Evolutionary conservation across 768 basidiomycete genomes (phyloP), one percentile per base, ranked within the genome.

Genomic region (Lactifluus hygrophoroides): DNA sequence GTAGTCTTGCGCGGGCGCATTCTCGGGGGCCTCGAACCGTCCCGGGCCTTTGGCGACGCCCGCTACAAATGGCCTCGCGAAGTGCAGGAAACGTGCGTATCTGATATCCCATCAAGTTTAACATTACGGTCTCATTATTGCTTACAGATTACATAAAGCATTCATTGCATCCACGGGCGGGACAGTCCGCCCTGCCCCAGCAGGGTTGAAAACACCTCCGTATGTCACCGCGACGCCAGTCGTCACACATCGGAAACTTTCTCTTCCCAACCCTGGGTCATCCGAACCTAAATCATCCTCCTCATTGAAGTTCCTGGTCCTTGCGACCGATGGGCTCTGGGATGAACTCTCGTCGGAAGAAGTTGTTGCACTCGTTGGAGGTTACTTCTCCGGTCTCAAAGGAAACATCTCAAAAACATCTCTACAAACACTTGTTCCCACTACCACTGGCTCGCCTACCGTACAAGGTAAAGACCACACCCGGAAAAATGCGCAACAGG

Each of bases 191-290:
- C 71, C 78, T 7, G 73, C 84, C 3, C 87, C 85, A 14, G 54
- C 79, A 14, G 71, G 77, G 21, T 81, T 89, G 71, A 88, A 86
- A 70, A 91, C 94, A 4, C 93, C 93, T 2, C 93, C 93, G n/a
- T 96, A 95, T 70, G 92, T 95, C 23, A 94, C 80, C 32, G 83
- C 93, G 16, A 76, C 77, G 7, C 93, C 93, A 2, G 90, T 90
- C 35, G 83, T 94, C 28, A 88, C 85, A 2, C 86, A 92, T 65
- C 81, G 82, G 59, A 83, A 85, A 64, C 74, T 90, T 64, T 73
- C 78, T 14, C 79, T 87, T 67, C 73, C 79, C 23, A 67, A 76
- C 14, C 58, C 67, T 16, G 46, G 65, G n/a, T 59, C 69, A 5
- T 57, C 66, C 35, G 42, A 64, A 43, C 64, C 61, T 54, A 70